Percentiles rank a stretch among this genome's conserved stretches.
phyloP scores from a whole-genome alignment of 83 land plant species.

The Picea abies region DNA sequence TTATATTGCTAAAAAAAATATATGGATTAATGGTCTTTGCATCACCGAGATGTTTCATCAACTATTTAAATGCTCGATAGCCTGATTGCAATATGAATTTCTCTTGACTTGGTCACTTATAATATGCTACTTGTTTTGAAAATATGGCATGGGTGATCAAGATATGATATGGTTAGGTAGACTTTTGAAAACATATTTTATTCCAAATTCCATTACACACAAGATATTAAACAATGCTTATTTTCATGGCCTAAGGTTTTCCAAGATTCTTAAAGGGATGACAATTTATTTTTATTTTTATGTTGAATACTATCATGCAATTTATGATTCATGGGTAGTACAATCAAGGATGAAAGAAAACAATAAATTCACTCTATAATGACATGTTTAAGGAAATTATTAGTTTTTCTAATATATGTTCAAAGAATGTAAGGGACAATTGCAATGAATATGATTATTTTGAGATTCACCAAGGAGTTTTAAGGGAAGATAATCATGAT shows the following conservation, averaged over 20 bases:
- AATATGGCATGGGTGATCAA: conserved; percentile 54
- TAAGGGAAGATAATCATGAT: too few relatives aligned
- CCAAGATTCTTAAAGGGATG: conserved; percentile 7
- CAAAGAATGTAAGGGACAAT: neutral
- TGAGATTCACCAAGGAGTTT: too few relatives aligned
- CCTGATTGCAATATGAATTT: conserved; percentile 40
- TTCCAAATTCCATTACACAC: conserved; percentile 52
- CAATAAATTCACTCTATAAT: neutral
- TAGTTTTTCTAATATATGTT: neutral
- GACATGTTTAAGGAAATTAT: neutral
- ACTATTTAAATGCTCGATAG: conserved; percentile 54
- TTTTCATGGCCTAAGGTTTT: conserved; percentile 5
- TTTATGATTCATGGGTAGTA: conserved; percentile 23
- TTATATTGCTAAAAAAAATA: conserved; percentile 59
- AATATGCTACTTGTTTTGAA: conserved; percentile 26
- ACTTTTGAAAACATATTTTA: conserved; percentile 58
- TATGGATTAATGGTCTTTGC: conserved; percentile 48
- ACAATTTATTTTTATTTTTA: conserved; percentile 31
- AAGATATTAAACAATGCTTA: conserved; percentile 52
- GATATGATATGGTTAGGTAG: conserved; percentile 46
- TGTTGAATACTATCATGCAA: conserved; percentile 57
- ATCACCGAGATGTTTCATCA: conserved; percentile 28
- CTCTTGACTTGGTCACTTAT: conserved; percentile 61
- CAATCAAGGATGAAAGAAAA: neutral
- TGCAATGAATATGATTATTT: too few relatives aligned